Base-by-base conservation (phyloP, 306 rosid species). In the Amphicarpaea edgeworthii region DNA sequence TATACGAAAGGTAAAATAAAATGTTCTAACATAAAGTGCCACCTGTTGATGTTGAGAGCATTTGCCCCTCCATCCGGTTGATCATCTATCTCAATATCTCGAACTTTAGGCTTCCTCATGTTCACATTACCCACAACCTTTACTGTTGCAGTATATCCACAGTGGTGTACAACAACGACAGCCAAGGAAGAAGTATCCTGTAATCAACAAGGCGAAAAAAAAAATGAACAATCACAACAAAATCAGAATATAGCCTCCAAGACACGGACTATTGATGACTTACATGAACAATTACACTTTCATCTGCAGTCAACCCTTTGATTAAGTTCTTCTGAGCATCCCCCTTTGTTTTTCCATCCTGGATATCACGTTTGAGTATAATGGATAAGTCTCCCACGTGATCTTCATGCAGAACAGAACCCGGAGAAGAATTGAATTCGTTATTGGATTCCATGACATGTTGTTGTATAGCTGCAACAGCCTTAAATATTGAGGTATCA, bases 31-130 rank as follows among this genome's bases (percentile, higher is more conserved):
- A 57, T 54, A 26, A 24, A 32, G 42, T 70, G 30, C 10, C 14
- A 30, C 98, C 98, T 95, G 83, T 95, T 95, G 59, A 88, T 55
- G 75, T 90, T 95, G 58, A 95, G 97, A 81, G 97, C 85, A 84
- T 95, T 95, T 16, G 93, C 98, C 7, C 98, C 98, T 83, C 97
- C 98, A 45, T 90, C 91, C 61, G 85, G 93, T 71, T 85, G 98
- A 82, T 92, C 97, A 17, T 89, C 97, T 65, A 92, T 83, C 60
- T 90, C 81, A 50, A 90, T 82, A 67, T 90, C 91, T 62, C 81
- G 88, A 63, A 70, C 82, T 84, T 86, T 88, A 68, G 38, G 79
- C 81, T 80, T 89, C 74, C 81, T 88, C 68, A 41, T 57, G 77
- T 85, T 90, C 54, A 81, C 87, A 21, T 90, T 83, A 57, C 91